Base-by-base conservation (phyloP, 2,329 filamentous ascomycete species). In the Neonectria magnoliae region DNA sequence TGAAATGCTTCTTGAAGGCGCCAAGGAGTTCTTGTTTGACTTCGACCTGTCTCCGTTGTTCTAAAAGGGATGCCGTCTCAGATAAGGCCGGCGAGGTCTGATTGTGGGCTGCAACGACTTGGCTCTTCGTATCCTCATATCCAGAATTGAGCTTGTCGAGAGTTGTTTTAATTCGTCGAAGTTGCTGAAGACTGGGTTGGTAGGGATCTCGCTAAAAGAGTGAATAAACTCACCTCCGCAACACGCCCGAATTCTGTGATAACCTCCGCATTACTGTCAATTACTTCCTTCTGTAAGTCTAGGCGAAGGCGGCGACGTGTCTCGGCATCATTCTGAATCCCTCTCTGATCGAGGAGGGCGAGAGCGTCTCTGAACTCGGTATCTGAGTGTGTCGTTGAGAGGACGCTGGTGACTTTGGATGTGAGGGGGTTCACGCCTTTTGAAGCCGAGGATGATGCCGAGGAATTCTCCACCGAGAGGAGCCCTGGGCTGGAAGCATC, bases 321-420 rank as follows among this genome's bases (percentile, higher is more conserved):
- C 69, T 94, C 92, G 10, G 92, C 85, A 13, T 89, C 93, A 76
- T 97, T 98, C 60, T 86, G 82, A 14, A 94, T 78, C 1, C 85
- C 85, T 38, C 92, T 87, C 54, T 88, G 82, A 79, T 98, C 95
- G 20, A 98, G 82, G 1, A 96, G 88, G 57, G 87, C 84, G 31
- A 99, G 82, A 14, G 94, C 91, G 82, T 97, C 93, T 69, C 93
- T 89, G 71, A 98, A 97, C 71, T 98, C 95, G 5, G 93, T 86
- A 79, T 98, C 96, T 7, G 94, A 92, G 80, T 97, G 98, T 0
- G 95, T 97, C 2, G 93, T 91, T 4, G 96, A 97, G 53, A 98
- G 87, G 44, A 98, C 91, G 66, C 88, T 90, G 25, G 93, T 92
- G 71, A 98, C 88, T 76, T 96, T 93, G 65, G 91, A 91, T 8